Conservation (phyloP, 225 moss, liverwort and hornwort genomes). For the Neckera pumila region DNA sequence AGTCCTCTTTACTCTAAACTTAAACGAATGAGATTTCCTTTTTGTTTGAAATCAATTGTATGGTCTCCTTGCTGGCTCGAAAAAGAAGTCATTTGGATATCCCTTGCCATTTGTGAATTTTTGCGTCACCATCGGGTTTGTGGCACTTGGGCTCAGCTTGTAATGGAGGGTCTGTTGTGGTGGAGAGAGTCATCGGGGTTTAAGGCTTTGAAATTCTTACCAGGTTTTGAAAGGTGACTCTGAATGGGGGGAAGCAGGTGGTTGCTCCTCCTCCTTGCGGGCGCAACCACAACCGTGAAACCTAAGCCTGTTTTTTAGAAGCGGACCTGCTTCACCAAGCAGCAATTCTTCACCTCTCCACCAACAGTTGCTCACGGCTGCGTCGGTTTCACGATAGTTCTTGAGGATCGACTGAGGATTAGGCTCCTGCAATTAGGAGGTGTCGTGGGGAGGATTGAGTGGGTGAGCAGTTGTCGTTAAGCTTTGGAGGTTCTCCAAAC, state of each 20-base stretch:
- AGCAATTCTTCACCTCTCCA: neutral
- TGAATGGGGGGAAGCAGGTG: neutral
- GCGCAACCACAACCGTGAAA: neutral
- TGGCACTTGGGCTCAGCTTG: neutral
- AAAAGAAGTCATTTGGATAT: neutral
- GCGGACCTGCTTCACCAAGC: neutral
- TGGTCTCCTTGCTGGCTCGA: no score
- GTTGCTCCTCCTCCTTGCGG: neutral
- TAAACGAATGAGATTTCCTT: no score
- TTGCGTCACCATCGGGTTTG: neutral
- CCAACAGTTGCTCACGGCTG: neutral
- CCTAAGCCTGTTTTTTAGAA: no score
- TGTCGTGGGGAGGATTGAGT: neutral
- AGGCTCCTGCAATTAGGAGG: neutral
- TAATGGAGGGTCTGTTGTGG: neutral
- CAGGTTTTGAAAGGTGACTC: neutral
- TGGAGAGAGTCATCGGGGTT: neutral
- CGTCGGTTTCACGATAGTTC: neutral
- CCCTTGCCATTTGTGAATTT: neutral
- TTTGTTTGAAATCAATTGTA: no score
- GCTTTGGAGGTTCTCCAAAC: neutral
- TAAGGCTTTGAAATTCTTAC: neutral
- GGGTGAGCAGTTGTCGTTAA: neutral
- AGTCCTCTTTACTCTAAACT: no score
- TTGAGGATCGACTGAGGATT: neutral